Conservation (phyloP, 441 rosid species). For the Flueggea neowawraea region DNA sequence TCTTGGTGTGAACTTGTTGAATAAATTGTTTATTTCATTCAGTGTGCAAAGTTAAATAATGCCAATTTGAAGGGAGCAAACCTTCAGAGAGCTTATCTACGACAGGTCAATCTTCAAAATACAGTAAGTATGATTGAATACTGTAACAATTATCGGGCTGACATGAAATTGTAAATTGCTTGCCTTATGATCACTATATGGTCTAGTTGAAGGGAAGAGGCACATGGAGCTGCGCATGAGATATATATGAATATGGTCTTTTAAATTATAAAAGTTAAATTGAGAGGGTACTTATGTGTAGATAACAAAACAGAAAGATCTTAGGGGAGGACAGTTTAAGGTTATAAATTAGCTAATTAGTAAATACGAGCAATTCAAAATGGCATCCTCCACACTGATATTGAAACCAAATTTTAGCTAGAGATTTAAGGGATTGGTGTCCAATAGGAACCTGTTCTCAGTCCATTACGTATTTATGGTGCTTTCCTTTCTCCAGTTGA, state of each 20-base stretch:
- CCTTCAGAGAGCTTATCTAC: constrained; percentile 84
- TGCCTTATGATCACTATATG: background rate
- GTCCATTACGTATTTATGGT: no score
- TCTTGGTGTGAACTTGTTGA: background rate
- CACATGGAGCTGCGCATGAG: background rate
- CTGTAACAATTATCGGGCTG: background rate
- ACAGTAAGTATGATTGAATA: constrained; percentile 45
- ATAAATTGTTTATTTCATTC: constrained; percentile 13
- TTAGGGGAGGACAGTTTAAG: no score
- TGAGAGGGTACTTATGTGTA: no score
- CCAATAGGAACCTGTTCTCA: no score
- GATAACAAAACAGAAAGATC: no score
- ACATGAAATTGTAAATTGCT: background rate
- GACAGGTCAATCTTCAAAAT: constrained; percentile 79
- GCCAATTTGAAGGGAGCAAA: constrained; percentile 90
- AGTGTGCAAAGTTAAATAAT: constrained; percentile 84
- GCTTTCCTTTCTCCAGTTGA: no score
- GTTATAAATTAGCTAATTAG: no score
- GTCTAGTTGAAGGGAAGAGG: background rate
- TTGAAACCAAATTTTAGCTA: no score
- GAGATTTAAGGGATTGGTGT: no score
- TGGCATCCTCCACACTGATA: no score
- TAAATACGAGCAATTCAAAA: no score
- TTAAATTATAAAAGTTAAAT: no score
- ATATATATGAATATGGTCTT: background rate